phyloP scores from a whole-genome alignment of 495 filamentous ascomycete species.

The Parachaetomium inaequale region DNA sequence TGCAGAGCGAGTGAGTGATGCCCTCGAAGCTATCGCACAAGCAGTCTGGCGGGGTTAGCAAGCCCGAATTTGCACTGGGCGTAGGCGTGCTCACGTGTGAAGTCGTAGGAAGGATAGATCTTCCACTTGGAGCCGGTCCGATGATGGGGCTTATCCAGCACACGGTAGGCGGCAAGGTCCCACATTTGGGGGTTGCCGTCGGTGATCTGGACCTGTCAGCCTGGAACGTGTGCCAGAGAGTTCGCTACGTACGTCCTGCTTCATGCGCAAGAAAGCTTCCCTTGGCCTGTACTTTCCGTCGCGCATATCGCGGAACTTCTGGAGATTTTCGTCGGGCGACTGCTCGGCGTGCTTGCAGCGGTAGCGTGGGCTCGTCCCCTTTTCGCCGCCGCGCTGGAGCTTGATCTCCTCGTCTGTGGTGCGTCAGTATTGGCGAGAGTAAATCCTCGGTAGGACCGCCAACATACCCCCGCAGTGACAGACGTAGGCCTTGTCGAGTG shows the following conservation, averaged over 20 bases:
- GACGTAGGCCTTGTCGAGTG: slow-evolving; percentile 71
- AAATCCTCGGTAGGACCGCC: not conserved
- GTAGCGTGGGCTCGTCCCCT: slow-evolving; percentile 63
- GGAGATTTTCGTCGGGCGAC: slow-evolving; percentile 68
- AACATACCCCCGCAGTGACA: slow-evolving; percentile 41
- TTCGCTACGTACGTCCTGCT: slow-evolving; percentile 53
- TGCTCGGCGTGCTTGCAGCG: slow-evolving; percentile 76
- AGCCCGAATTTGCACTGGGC: not conserved
- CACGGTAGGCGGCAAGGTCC: slow-evolving; percentile 77
- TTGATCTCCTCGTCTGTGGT: slow-evolving; percentile 64
- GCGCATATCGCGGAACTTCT: slow-evolving; percentile 83
- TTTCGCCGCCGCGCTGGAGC: slow-evolving; percentile 73
- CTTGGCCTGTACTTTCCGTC: slow-evolving; percentile 87
- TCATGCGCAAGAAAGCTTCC: slow-evolving; percentile 89
- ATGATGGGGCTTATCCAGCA: slow-evolving; percentile 66
- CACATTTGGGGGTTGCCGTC: slow-evolving; percentile 67
- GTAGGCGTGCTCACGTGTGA: slow-evolving; percentile 46
- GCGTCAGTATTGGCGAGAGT: not conserved
- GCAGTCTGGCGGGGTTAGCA: slow-evolving; percentile 46
- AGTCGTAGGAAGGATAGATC: slow-evolving; percentile 90
- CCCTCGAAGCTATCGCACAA: slow-evolving; percentile 85
- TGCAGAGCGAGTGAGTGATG: slow-evolving; percentile 87
- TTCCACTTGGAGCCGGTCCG: slow-evolving; percentile 71
- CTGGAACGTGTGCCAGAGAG: too few species aligned
- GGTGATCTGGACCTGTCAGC: slow-evolving; percentile 31